Evolutionary conservation across 345 rosid genomes (phyloP), one percentile per base, ranked within the genome.

Genomic region (Brassica juncea): DNA sequence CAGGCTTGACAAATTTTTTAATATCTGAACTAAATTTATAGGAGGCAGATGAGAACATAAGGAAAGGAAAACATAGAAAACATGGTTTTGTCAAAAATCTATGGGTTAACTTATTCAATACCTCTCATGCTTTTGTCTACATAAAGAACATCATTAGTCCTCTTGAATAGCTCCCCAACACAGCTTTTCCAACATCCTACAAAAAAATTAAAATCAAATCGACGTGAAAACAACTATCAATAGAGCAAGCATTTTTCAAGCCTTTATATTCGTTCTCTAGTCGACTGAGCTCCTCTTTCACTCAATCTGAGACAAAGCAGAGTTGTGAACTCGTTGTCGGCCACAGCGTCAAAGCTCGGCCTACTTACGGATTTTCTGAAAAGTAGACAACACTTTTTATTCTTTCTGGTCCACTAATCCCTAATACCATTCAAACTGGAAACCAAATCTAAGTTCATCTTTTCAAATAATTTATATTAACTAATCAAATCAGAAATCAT

Each of bases 141-240:
- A 44, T 12, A 44, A n/a, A 44, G 52, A 44, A 44, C 5, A 44
- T 44, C 5, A 12, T 44, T 3, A 44, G 52, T 44, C 52, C 4
- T 44, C 52, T 44, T 44, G 52, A 44, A 44, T 42, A 42, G 49
- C 14, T 42, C 4, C 12, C 49, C 49, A 2, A 42, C 49, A 23
- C 96, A 81, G 97, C 97, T 80, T 92, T 93, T 52, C 94, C 93
- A 77, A 88, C 90, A 85, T 94, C 97, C 98, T 94, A 87, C 84
- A 82, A 80, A 31, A 35, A 37, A 8, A 8, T 8, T 9, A 39
- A 39, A 39, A 39, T 10, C 49, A 42, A 9, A 42, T 10, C 12
- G 14, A 42, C 14, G 14, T 42, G 47, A 44, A 44, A 44, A 42
- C n/a, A 44, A 11, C 54, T 44, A 44, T 44, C 12, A 1, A 44